Conservation (phyloP, 2,329 filamentous ascomycete species). For the Calonectria montana region DNA sequence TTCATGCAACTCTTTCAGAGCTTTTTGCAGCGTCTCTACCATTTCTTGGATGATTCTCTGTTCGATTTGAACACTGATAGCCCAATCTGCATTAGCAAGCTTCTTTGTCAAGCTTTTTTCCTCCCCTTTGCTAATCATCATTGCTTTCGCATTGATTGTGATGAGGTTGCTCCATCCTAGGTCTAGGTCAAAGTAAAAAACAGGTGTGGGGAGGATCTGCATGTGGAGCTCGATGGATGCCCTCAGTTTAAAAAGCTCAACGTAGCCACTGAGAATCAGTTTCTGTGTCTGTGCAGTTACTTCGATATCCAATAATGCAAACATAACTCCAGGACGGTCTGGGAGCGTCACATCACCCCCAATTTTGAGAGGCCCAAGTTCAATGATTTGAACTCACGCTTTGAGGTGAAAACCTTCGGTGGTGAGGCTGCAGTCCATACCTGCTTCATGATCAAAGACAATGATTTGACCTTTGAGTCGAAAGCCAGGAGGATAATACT, state of each 20-base stretch:
- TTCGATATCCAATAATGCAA: background rate
- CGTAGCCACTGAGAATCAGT: background rate
- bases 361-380: background rate
- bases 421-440: background rate
- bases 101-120: background rate
- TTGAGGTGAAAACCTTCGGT: background rate
- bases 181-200: background rate
- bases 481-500: background rate
- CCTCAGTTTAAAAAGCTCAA: background rate
- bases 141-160: background rate
- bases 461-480: background rate
- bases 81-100: background rate
- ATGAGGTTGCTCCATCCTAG: background rate
- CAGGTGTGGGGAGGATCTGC: background rate
- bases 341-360: background rate
- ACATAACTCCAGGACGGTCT: background rate
- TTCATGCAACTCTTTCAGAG: background rate
- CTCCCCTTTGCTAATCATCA: background rate
- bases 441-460: background rate
- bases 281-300: background rate
- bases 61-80: background rate
- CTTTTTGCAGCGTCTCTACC: background rate
- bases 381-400: background rate
- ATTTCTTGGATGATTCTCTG: background rate
- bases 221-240: background rate